These are phyloP conservation scores for Phytopythium mirpurense DNA, from an alignment of 352 stramenopile species.

Conservation along the genomic window DNA sequence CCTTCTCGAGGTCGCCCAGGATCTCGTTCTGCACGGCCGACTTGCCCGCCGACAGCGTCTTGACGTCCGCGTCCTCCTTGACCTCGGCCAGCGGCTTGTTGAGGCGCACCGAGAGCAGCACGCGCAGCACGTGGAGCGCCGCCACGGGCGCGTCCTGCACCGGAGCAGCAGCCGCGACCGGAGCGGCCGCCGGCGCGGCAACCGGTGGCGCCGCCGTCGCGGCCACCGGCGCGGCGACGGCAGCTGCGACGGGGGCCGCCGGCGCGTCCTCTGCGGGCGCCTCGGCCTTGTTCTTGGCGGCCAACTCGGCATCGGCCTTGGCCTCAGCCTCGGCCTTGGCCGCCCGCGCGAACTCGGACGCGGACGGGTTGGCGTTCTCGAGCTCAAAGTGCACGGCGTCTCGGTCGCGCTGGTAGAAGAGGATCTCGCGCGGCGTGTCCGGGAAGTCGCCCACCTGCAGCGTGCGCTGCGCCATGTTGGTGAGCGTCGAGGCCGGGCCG, in stretches of 20 bases:
- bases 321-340: constrained; percentile 32
- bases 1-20: constrained; percentile 82
- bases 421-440: constrained; percentile 46
- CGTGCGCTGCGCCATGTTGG: constrained; percentile 80
- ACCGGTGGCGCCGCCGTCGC: constrained; percentile 13
- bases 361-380: constrained; percentile 56
- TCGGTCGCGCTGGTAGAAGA: constrained; percentile 83
- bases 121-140: constrained; percentile 62
- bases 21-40: constrained; percentile 88
- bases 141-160: constrained; percentile 57
- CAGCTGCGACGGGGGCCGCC: constrained; percentile 25
- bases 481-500: constrained; percentile 71
- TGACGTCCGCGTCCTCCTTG: constrained; percentile 65
- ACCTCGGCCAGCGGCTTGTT: constrained; percentile 75
- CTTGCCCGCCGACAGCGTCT: constrained; percentile 79
- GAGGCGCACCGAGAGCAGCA: constrained; percentile 65
- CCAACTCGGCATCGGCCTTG: constrained; percentile 10
- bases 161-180: constrained; percentile 16
- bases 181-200: constrained; percentile 16
- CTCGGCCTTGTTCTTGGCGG: constrained; percentile 30
- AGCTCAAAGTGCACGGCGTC: constrained; percentile 78
- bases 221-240: constrained; percentile 18
- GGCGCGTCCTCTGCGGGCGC: neutral
- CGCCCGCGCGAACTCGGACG: constrained; percentile 51
- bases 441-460: constrained; percentile 66